Evolutionary conservation across 257 asterid species (phyloP).

Genomic region (Nicotiana sylvestris): DNA sequence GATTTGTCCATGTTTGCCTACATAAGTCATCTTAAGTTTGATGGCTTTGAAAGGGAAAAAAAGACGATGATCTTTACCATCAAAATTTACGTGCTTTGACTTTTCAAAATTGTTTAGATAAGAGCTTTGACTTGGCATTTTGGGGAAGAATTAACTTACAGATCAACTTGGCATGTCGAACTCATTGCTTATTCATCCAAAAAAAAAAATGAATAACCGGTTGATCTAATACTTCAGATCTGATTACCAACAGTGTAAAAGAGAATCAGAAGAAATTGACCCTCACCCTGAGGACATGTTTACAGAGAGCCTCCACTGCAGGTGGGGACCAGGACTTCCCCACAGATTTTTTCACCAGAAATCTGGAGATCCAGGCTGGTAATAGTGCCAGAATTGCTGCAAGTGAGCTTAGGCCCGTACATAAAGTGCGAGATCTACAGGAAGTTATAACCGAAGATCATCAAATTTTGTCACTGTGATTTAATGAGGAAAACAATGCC

Average conservation of each 20-base stretch:
- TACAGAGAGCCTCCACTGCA: slow-evolving; percentile 55
- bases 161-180: not conserved
- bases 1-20: not conserved
- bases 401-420: slow-evolving; percentile 45
- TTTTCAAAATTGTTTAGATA: not conserved
- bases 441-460: slow-evolving; percentile 8
- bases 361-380: slow-evolving; percentile 44
- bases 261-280: slow-evolving; percentile 3
- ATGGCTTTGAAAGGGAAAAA: not conserved
- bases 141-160: not conserved
- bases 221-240: not conserved
- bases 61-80: not conserved
- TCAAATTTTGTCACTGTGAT: not conserved
- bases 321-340: slow-evolving; percentile 72
- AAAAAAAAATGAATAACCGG: not conserved
- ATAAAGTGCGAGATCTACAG: slow-evolving; percentile 49
- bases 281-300: slow-evolving; percentile 63
- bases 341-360: slow-evolving; percentile 42
- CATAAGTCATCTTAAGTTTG: not conserved
- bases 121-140: slow-evolving; percentile 10
- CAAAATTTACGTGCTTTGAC: not conserved
- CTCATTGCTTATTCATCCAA: not conserved
- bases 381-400: slow-evolving; percentile 61
- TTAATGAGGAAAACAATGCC: not conserved
- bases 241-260: not conserved